Evolutionary conservation across 176 grass and related monocot species (phyloP).

Genomic region (Phoenix roebelenii): DNA sequence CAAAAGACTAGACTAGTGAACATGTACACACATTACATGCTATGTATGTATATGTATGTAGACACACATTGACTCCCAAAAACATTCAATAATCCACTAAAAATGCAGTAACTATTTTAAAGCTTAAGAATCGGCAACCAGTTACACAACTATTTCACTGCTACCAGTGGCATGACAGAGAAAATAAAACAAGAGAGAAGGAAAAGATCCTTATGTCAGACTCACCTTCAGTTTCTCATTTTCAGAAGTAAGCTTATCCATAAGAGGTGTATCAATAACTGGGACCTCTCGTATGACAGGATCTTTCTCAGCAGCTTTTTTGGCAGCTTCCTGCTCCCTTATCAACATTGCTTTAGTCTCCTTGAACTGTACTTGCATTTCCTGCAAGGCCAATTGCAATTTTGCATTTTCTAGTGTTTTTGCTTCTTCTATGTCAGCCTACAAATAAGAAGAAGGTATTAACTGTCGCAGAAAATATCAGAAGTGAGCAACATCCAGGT

Average conservation of each 20-base stretch:
- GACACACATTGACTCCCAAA: no score
- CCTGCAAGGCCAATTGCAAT: constrained; percentile 64
- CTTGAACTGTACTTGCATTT: constrained; percentile 55
- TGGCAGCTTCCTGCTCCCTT: constrained; percentile 53
- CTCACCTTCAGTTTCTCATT: constrained; percentile 86
- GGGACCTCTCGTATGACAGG: constrained; percentile 56
- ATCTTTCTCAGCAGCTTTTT: constrained; percentile 46
- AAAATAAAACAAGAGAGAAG: background rate
- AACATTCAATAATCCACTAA: no score
- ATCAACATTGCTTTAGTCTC: constrained; percentile 60
- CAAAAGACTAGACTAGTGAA: no score
- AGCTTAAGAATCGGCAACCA: no score
- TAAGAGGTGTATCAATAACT: constrained; percentile 57
- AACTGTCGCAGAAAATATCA: no score
- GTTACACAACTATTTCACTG: no score
- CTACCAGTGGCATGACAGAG: background rate
- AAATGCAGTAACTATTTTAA: no score
- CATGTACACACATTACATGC: no score
- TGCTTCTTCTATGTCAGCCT: constrained; percentile 84
- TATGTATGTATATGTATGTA: no score
- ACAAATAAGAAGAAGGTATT: constrained; percentile 1
- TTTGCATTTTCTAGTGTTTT: constrained; percentile 77
- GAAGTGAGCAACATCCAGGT: no score
- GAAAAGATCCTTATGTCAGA: background rate
- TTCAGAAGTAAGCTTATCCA: constrained; percentile 75